Evolutionary conservation across 2,329 filamentous ascomycete species (phyloP).

Genomic region (Pseudocercospora crystallina): DNA sequence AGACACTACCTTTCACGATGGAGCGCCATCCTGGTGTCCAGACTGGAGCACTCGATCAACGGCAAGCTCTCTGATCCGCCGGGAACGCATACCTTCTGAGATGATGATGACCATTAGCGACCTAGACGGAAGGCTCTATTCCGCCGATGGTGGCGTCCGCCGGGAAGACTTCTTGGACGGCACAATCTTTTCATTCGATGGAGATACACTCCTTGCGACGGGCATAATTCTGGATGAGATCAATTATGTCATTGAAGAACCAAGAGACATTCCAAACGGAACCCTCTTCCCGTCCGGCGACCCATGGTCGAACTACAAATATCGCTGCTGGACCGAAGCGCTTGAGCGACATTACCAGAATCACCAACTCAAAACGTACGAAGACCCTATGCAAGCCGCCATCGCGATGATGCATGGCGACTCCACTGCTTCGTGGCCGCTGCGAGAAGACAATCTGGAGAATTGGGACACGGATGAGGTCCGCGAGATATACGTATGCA

Average conservation of each 20-base stretch:
- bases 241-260: constrained; percentile 5
- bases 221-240: constrained; percentile 11
- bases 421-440: constrained; percentile 6
- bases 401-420: constrained; percentile 16
- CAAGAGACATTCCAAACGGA: constrained; percentile 8
- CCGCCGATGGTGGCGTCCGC: constrained; percentile 10
- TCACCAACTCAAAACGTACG: background rate
- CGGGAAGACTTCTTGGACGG: background rate
- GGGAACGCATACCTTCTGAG: constrained; percentile 8
- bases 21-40: constrained; percentile 11
- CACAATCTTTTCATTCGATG: constrained; percentile 5
- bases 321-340: background rate
- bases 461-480: background rate
- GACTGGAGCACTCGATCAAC: constrained; percentile 9
- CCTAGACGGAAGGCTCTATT: constrained; percentile 62
- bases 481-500: constrained; percentile 1
- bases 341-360: background rate
- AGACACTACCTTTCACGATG: constrained; percentile 1
- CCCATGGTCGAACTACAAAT: background rate
- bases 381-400: constrained; percentile 7
- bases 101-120: constrained; percentile 94
- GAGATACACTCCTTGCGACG: constrained; percentile 4
- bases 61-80: constrained; percentile 11
- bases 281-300: constrained; percentile 7
- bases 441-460: constrained; percentile 6